Percentiles rank a stretch among this genome's conserved stretches.
These are phyloP conservation scores for Camellia oleifera DNA, from an alignment of 179 eudicot genomes.

Conservation along the genomic window DNA sequence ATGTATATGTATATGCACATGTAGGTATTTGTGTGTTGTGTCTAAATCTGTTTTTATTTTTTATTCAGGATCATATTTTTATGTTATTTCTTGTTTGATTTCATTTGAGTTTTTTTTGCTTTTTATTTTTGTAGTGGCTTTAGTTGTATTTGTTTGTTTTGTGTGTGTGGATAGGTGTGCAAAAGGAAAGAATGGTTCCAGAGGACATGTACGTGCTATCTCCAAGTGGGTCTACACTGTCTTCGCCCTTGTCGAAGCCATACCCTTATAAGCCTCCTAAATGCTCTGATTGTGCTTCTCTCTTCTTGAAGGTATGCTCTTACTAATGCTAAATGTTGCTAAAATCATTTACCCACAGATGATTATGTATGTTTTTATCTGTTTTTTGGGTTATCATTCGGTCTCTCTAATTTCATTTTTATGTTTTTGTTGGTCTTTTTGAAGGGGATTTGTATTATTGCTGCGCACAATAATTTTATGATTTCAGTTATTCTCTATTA, in stretches of 20 bases:
- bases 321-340: background rate
- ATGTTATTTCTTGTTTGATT: background rate
- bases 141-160: conserved; percentile 12
- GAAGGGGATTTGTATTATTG: background rate
- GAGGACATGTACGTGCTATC: conserved; percentile 94
- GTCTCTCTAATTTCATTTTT: background rate
- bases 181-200: conserved; percentile 88
- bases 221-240: conserved; percentile 55
- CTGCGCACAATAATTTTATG: background rate
- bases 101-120: background rate
- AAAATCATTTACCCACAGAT: background rate
- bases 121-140: background rate
- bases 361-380: background rate
- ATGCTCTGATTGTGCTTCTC: conserved; percentile 83
- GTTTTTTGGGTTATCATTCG: background rate
- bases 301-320: conserved; percentile 70
- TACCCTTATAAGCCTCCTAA: conserved; percentile 88
- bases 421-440: background rate
- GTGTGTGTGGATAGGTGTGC: conserved; percentile 61
- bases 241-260: conserved; percentile 58
- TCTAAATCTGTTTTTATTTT: background rate
- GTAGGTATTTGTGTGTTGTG: conserved; percentile 4
- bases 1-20: background rate
- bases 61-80: background rate
- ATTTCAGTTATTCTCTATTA: background rate